A percentile compares a stretch with the other conserved stretches of the same genome.
phyloP scores from a whole-genome alignment of 257 asterid genomes.

The Cinchona pubescens region DNA sequence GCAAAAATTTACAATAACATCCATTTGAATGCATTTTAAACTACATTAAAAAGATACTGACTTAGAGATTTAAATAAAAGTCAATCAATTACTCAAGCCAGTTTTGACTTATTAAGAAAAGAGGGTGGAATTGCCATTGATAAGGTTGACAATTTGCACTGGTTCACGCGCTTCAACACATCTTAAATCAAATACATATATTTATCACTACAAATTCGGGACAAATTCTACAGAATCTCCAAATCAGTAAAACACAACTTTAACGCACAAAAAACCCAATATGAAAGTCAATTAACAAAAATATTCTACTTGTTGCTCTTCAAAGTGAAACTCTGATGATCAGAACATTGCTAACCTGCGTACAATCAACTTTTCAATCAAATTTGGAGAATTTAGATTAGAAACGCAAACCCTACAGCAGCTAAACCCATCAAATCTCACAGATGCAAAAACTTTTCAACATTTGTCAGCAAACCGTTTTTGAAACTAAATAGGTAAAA shows the following conservation, averaged over 20 bases:
- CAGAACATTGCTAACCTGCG: not conserved
- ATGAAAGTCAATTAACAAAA: not conserved
- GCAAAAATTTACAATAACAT: not conserved
- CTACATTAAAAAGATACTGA: too few species aligned
- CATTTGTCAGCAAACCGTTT: not conserved
- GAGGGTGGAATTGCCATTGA: not conserved
- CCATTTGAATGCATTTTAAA: not conserved
- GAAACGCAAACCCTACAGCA: not conserved
- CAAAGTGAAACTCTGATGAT: not conserved
- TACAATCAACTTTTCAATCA: not conserved
- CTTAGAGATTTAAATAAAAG: too few species aligned
- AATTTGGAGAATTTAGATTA: not conserved
- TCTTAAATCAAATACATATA: not conserved
- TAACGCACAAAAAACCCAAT: not conserved
- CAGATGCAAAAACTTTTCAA: not conserved
- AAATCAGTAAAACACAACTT: slow-evolving; percentile 1
- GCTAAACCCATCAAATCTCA: not conserved
- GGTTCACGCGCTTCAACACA: not conserved
- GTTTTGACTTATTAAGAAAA: not conserved
- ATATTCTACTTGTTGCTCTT: not conserved
- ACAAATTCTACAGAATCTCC: not conserved
- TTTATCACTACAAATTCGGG: not conserved
- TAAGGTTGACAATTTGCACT: not conserved
- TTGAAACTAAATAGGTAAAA: not conserved
- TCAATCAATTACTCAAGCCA: not conserved